Evolutionary conservation across 495 filamentous ascomycete genomes (phyloP).

Genomic region (Articulospora tetracladia): DNA sequence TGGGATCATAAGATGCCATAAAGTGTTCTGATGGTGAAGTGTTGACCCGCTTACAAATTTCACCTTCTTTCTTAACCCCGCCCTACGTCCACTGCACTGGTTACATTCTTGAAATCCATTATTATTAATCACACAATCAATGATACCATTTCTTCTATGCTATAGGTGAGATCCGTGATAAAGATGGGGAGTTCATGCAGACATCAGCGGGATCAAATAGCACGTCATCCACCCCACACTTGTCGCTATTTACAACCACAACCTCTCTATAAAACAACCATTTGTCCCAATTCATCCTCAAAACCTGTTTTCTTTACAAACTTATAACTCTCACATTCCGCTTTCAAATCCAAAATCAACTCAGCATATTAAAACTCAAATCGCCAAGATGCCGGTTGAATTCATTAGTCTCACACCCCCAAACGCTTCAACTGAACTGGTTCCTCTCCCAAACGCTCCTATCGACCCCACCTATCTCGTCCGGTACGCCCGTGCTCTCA

Average conservation of each 20-base stretch:
- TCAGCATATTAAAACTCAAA: no score
- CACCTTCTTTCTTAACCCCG: background rate
- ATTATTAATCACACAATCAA: background rate
- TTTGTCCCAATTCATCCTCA: no score
- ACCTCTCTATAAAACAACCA: background rate
- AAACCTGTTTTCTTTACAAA: no score
- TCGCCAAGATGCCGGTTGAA: slow-evolving; percentile 44
- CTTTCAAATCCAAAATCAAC: no score
- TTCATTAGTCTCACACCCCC: slow-evolving; percentile 51
- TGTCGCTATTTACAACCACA: background rate
- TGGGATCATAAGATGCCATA: background rate
- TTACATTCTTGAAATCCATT: background rate
- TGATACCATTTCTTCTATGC: background rate
- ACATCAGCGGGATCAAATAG: background rate
- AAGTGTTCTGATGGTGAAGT: background rate
- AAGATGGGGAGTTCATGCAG: background rate
- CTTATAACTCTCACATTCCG: no score
- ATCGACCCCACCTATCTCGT: slow-evolving; percentile 44
- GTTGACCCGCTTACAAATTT: background rate
- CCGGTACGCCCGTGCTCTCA: slow-evolving; percentile 45
- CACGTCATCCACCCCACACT: background rate
- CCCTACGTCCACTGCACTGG: background rate
- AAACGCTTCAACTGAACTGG: slow-evolving; percentile 45
- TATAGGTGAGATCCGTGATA: background rate
- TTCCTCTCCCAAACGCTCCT: slow-evolving; percentile 39